Evolutionary conservation across 345 rosid genomes (phyloP).

Genomic region (Linum lewisii): DNA sequence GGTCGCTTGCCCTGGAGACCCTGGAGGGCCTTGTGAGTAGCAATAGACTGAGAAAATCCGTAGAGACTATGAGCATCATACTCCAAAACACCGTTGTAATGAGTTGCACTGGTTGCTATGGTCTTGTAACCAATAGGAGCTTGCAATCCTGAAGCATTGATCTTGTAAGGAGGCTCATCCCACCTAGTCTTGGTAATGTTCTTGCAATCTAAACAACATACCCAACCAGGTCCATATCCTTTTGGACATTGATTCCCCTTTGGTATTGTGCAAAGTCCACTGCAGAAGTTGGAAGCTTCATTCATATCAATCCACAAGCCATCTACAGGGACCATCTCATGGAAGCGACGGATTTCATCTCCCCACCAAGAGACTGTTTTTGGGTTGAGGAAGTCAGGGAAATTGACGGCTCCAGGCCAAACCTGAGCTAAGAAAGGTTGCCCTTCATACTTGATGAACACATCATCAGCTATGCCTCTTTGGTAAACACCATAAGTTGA

Average conservation of each 20-base stretch:
- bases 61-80: conserved; percentile 90
- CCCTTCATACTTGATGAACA: conserved; percentile 82
- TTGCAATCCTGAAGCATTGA: conserved; percentile 69
- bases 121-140: conserved; percentile 83
- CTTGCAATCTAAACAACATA: conserved; percentile 96
- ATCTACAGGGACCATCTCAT: conserved; percentile 75
- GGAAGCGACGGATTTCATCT: conserved; percentile 78
- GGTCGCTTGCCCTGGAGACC: conserved; percentile 81
- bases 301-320: conserved; percentile 99
- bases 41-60: conserved; percentile 81
- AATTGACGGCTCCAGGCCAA: conserved; percentile 94
- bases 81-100: conserved; percentile 80
- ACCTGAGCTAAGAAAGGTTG: conserved; percentile 89
- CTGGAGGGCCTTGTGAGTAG: conserved; percentile 78
- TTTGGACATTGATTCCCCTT: conserved; percentile 56
- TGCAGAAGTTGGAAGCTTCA: conserved; percentile 86
- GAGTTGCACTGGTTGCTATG: conserved; percentile 88
- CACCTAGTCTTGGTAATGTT: conserved; percentile 75
- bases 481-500: conserved; percentile 65
- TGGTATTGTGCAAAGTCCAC: conserved; percentile 67
- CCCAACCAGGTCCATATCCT: conserved; percentile 88
- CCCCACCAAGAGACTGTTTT: conserved; percentile 92
- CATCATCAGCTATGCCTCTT: conserved; percentile 70
- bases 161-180: conserved; percentile 97
- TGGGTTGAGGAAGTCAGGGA: conserved; percentile 96